A percentile compares a stretch with the other conserved stretches of the same genome.
Conservation (phyloP, 1,284 basidiomycete species). For the Rhodotorula sp. region DNA sequence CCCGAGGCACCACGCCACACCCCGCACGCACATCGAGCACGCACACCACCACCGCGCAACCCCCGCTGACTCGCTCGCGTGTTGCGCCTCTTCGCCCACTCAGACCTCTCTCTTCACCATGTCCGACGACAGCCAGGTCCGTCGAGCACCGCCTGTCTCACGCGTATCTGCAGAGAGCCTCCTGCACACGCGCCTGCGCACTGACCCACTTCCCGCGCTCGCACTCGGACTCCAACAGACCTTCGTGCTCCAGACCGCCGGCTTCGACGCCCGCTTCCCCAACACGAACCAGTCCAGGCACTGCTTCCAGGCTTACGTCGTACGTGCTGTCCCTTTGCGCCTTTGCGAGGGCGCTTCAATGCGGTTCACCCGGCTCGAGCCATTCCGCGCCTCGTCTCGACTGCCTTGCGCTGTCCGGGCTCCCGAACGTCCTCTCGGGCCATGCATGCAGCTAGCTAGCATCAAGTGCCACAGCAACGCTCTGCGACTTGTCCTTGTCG, state of each 20-base stretch:
- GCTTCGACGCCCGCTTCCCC: constrained; percentile 71
- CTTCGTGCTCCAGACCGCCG: constrained; percentile 79
- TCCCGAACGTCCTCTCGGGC: background rate
- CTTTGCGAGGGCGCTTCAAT: no score
- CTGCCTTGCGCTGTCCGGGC: background rate
- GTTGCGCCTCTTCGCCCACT: no score
- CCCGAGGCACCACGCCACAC: no score
- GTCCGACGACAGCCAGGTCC: constrained; percentile 13
- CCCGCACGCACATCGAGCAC: no score
- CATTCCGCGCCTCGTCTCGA: no score
- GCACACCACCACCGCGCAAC: no score
- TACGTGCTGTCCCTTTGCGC: constrained; percentile 5
- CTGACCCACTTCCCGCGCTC: background rate
- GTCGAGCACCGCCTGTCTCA: background rate
- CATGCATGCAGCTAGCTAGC: no score
- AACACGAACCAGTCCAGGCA: constrained; percentile 94
- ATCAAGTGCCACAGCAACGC: no score
- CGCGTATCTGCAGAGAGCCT: background rate
- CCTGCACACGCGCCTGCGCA: background rate
- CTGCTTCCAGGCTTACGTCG: constrained; percentile 95
- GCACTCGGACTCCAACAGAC: constrained; percentile 11
- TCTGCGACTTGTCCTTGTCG: no score
- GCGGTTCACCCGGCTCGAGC: no score
- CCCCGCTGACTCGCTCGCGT: no score
- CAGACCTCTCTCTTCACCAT: background rate